These are phyloP conservation scores for Rhododendron henanense DNA, from an alignment of 148 eudicot species.

Conservation along the genomic window DNA sequence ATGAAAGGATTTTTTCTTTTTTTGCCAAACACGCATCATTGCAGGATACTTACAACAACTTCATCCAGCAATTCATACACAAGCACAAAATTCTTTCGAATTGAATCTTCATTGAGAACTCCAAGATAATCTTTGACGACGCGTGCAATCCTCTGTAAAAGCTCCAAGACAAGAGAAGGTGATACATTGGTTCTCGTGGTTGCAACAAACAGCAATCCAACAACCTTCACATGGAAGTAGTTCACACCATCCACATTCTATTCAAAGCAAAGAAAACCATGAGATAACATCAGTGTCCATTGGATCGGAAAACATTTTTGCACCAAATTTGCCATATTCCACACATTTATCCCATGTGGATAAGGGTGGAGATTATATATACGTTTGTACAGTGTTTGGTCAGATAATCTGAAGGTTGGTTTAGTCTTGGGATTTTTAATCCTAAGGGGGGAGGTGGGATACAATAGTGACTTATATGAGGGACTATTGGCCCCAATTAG, in stretches of 20 bases:
- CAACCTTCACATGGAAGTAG: slow-evolving; percentile 97
- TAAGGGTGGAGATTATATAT: not conserved
- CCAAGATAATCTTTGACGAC: slow-evolving; percentile 97
- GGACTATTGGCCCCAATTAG: not conserved
- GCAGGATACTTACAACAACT: slow-evolving; percentile 68
- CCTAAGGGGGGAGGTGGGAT: not conserved
- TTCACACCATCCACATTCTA: slow-evolving; percentile 94
- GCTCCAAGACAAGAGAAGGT: slow-evolving; percentile 88
- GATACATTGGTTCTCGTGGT: slow-evolving; percentile 85
- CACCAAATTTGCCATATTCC: not conserved
- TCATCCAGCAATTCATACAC: slow-evolving; percentile 97
- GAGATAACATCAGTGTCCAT: not conserved
- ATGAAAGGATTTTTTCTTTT: not conserved
- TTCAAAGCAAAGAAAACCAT: slow-evolving; percentile 13
- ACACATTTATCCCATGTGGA: not conserved
- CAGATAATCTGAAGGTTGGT: not conserved
- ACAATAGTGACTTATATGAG: not conserved
- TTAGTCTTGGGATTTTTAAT: not conserved
- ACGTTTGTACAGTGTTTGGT: not conserved
- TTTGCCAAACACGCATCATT: not conserved
- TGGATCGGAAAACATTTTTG: not conserved
- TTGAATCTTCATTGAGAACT: slow-evolving; percentile 80
- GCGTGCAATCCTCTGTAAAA: slow-evolving; percentile 89
- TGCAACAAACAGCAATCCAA: slow-evolving; percentile 84
- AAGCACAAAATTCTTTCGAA: slow-evolving; percentile 88